Evolutionary conservation across 2,329 filamentous ascomycete genomes (phyloP), one percentile per base, ranked within the genome.

Genomic region (Epichloe bromicola): DNA sequence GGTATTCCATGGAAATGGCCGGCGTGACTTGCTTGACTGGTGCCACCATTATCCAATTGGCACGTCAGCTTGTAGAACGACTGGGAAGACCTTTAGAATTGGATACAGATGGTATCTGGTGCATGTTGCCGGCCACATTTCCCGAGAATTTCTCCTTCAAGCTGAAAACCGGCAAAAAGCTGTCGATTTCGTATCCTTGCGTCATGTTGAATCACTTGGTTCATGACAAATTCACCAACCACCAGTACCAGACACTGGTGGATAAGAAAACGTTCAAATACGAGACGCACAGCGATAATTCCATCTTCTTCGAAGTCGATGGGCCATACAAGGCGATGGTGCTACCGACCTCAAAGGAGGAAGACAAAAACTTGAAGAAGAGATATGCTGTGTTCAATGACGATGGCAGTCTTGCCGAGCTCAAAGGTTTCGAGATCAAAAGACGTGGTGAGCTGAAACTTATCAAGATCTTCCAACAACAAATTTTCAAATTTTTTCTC

Each of bases 1-100:
- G 93, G 93, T 98, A 98, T 65, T 98, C 93, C 17, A 84, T 98
- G 79, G 93, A 98, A 65, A 98, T 98, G 93, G 93, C 94, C 15
- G 93, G 93, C 59, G 93, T 98, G 4, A 98, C 93, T 41, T 98
- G 93, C 70, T 73, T 98, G 65, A 98, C 93, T 1, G 93, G 93
- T 55, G 93, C 93, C 34, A 87, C 83, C 41, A 98, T 98, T 64
- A 98, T 98, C 65, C 93, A 98, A 63, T 82, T 98, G 78, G 94
- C 93, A 17, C 82, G 91, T 62, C 85, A 93, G 60, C 78, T 98
- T 2, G 91, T 98, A 4, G 93, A 98, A 64, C 80, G 93, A 7
- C 86, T 98, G 38, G 93, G 93, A 23, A 80, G 93, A 51, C 93
- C 93, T 0, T 74, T 98, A 49, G 93, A 98, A 66, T 75, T 98